Conservation (phyloP, 805 yeast species). For the Starmerella bombicola region DNA sequence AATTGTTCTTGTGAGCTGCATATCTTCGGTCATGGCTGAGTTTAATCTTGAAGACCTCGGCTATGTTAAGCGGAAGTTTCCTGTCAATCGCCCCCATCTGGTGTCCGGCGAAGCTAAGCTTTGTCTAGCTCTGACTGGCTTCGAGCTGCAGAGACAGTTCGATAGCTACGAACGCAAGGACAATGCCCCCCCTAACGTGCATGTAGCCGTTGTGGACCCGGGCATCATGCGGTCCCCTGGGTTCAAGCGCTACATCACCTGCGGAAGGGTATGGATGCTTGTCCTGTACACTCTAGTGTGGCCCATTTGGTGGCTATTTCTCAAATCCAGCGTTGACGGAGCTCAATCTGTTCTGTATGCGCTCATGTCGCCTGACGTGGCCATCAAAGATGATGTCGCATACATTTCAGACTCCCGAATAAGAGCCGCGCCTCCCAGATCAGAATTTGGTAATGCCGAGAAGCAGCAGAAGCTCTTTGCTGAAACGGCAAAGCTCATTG, state of each 20-base stretch:
- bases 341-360: conserved; percentile 66
- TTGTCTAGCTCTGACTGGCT: conserved; percentile 59
- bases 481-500: conserved; percentile 47
- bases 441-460: conserved; percentile 50
- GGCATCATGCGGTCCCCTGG: conserved; percentile 85
- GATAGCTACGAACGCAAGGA: conserved; percentile 52
- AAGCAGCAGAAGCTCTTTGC: conserved; percentile 51
- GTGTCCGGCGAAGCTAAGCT: conserved; percentile 76
- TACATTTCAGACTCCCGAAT: conserved; percentile 60
- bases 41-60: conserved; percentile 51
- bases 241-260: conserved; percentile 67
- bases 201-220: conserved; percentile 72
- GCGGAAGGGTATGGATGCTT: conserved; percentile 40
- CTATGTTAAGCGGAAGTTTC: conserved; percentile 43
- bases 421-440: conserved; percentile 39
- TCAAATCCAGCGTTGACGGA: conserved; percentile 67
- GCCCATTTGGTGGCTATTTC: conserved; percentile 73
- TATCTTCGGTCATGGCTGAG: conserved; percentile 61
- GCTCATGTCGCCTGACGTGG: conserved; percentile 57
- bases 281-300: conserved; percentile 53
- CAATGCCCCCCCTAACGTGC: conserved; percentile 51
- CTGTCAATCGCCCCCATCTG: conserved; percentile 51
- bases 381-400: conserved; percentile 49
- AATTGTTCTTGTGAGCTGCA: conserved; percentile 63
- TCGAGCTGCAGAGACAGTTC: conserved; percentile 60